Percentiles rank a stretch among this genome's conserved stretches.
These are phyloP conservation scores for Zasmidium citrigriseum DNA, from an alignment of 2,329 filamentous ascomycete species.

Conservation along the genomic window DNA sequence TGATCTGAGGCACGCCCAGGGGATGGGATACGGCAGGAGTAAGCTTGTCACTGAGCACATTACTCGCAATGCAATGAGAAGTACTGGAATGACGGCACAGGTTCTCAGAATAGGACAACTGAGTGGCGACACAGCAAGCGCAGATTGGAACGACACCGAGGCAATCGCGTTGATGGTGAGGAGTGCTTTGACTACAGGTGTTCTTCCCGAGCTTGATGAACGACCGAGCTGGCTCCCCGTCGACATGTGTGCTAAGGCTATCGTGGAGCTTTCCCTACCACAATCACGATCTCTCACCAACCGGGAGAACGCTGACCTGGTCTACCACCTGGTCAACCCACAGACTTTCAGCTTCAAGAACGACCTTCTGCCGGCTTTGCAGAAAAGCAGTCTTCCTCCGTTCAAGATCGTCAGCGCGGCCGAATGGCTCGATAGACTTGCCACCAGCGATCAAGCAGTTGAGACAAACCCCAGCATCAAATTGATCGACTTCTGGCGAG, in stretches of 20 bases:
- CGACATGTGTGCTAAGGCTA: constrained; percentile 39
- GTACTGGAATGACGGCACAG: constrained; percentile 25
- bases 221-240: constrained; percentile 49
- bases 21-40: constrained; percentile 41
- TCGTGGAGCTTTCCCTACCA: constrained; percentile 14
- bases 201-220: constrained; percentile 41
- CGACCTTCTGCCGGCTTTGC: constrained; percentile 25
- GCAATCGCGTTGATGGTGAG: constrained; percentile 46
- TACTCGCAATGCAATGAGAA: constrained; percentile 31
- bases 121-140: constrained; percentile 25
- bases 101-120: constrained; percentile 33
- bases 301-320: constrained; percentile 12
- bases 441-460: constrained; percentile 20
- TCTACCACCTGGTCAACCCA: constrained; percentile 39
- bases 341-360: constrained; percentile 24
- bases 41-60: constrained; percentile 41
- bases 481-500: constrained; percentile 31
- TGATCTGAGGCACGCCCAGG: constrained; percentile 18
- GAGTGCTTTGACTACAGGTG: constrained; percentile 40
- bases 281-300: constrained; percentile 3
- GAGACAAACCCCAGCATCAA: constrained; percentile 31
- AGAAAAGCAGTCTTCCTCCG: constrained; percentile 19
- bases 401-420: constrained; percentile 23
- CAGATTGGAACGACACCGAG: constrained; percentile 45
- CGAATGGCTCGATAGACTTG: constrained; percentile 19